Percentiles rank a stretch among this genome's conserved stretches.
Evolutionary conservation across 164 flowering plant species (phyloP).

Genomic region (Pachysandra terminalis): DNA sequence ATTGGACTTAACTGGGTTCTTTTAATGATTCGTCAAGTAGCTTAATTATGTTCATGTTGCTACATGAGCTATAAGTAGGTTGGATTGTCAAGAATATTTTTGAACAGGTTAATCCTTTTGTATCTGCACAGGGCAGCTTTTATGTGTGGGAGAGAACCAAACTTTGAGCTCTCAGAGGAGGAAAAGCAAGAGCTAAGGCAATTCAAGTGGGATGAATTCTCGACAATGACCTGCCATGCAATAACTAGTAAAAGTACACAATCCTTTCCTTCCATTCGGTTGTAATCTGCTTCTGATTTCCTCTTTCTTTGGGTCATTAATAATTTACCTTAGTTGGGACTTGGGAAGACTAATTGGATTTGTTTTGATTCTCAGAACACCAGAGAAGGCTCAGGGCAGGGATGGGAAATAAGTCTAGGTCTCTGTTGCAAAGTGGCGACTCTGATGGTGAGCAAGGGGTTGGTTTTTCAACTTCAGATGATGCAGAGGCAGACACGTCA

Average conservation of each 20-base stretch:
- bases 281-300: neutral
- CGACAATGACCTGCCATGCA: conserved; percentile 50
- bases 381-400: conserved; percentile 30
- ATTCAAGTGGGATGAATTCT: conserved; percentile 64
- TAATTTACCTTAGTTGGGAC: neutral
- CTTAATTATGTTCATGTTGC: no score
- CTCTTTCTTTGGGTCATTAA: no score
- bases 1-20: no score
- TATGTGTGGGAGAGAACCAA: no score
- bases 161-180: conserved; percentile 57
- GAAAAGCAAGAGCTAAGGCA: conserved; percentile 54
- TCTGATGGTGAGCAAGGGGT: conserved; percentile 30
- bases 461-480: conserved; percentile 39
- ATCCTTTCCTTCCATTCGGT: neutral
- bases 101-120: no score
- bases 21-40: no score
- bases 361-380: conserved; percentile 24
- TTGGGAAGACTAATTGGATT: no score
- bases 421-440: conserved; percentile 24
- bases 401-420: conserved; percentile 20
- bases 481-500: conserved; percentile 26
- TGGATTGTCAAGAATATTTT: no score
- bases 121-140: conserved; percentile 55
- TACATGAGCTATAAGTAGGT: no score
- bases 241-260: conserved; percentile 54